These are phyloP conservation scores for Aureobasidium melanogenum DNA, from an alignment of 2,329 filamentous ascomycete genomes.

Conservation along the genomic window DNA sequence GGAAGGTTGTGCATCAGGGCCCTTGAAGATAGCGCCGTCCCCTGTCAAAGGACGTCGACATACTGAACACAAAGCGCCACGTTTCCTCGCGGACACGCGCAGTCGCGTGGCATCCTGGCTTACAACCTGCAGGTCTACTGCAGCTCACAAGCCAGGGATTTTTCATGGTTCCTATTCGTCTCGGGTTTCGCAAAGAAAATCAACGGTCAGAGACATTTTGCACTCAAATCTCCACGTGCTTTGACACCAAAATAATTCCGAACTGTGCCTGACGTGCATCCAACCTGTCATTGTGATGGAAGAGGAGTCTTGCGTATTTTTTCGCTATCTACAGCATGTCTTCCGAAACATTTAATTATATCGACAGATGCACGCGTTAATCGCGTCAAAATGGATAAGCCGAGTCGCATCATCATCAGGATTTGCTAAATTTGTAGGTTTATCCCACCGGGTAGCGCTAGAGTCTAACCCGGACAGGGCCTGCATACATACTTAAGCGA, in stretches of 20 bases:
- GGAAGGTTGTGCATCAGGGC: conserved; percentile 2
- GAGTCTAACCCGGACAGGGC: neutral
- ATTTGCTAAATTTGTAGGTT: neutral
- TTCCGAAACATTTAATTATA: neutral
- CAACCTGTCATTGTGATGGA: neutral
- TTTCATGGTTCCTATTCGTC: conserved; percentile 1
- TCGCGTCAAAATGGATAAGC: neutral
- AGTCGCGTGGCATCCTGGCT: conserved; percentile 11
- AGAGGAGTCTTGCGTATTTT: neutral
- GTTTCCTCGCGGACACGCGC: conserved; percentile 9
- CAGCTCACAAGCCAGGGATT: conserved; percentile 2
- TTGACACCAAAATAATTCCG: neutral
- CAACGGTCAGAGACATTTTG: conserved; percentile 3
- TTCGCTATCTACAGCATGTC: neutral
- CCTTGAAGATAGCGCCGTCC: neutral
- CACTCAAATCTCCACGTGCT: conserved; percentile 7
- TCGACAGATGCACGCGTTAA: neutral
- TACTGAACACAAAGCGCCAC: conserved; percentile 10
- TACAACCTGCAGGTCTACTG: neutral
- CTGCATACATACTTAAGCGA: conserved; percentile 5
- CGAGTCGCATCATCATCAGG: conserved; percentile 3
- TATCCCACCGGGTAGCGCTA: neutral
- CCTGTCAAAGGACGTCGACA: conserved; percentile 9
- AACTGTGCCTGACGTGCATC: conserved; percentile 3
- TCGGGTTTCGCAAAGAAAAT: conserved; percentile 1